Evolutionary conservation across 2,329 filamentous ascomycete species (phyloP).

Genomic region (Colletotrichum gigasporum): DNA sequence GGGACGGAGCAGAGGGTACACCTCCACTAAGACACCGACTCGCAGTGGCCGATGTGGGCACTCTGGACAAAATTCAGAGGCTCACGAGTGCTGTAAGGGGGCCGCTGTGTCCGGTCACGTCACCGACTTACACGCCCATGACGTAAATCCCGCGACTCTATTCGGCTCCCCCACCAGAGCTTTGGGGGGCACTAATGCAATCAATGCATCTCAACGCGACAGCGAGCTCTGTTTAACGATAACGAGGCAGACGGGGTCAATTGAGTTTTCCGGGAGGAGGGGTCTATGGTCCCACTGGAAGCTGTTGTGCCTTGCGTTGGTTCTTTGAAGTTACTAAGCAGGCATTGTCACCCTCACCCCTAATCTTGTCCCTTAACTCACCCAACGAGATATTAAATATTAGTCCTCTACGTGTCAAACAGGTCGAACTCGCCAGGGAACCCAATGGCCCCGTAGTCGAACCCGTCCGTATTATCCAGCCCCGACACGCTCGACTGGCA

Average conservation of each 20-base stretch:
- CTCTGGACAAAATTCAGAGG: neutral
- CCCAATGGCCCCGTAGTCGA: neutral
- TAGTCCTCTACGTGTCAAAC: too few relatives aligned
- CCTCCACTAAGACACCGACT: neutral
- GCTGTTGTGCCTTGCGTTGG: neutral
- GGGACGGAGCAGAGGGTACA: too few relatives aligned
- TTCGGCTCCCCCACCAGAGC: neutral
- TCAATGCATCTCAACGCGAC: too few relatives aligned
- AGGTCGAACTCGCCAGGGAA: neutral
- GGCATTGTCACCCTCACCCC: neutral
- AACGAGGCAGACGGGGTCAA: slow-evolving; percentile 3
- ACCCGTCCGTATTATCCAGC: neutral
- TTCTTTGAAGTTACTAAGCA: too few relatives aligned
- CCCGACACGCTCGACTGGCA: neutral
- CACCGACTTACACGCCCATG: slow-evolving; percentile 23
- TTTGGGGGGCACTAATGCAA: neutral
- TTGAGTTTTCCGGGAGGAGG: neutral
- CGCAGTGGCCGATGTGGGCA: neutral
- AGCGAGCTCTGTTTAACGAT: neutral
- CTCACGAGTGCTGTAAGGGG: neutral
- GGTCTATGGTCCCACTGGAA: too few relatives aligned
- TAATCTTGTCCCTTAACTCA: too few relatives aligned
- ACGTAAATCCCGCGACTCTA: slow-evolving; percentile 17
- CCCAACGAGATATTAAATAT: too few relatives aligned
- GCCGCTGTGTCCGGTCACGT: slow-evolving; percentile 8